Base-by-base conservation (phyloP, 1,284 basidiomycete genomes). In the Ceratobasidium sp. region DNA sequence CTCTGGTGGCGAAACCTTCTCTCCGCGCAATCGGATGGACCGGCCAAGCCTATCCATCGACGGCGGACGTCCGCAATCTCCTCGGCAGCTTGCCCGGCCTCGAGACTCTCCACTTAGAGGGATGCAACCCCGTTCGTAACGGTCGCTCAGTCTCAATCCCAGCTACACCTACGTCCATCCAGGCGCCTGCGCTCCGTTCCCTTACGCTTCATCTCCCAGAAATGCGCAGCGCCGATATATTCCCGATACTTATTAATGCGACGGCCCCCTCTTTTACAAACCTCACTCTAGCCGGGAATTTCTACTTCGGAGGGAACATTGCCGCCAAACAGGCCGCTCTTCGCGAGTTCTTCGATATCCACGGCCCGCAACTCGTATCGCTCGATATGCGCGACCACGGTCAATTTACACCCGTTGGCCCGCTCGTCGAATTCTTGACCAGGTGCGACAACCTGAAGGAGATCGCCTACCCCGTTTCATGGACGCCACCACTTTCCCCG, bases 221-320 rank as follows among this genome's bases (percentile, higher is more conserved):
- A 29, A 71, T 71, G 54, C 67, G 67, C 27, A 54, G 67, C 9
- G 67, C 54, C 41, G 67, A 59, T 41, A 59, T 50, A 24, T 59
- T 71, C 24, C 67, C 67, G 44, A 24, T 71, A 15, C 41, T 71
- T 11, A 56, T 50, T 11, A 71, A 36, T 14, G 67, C 67, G 14
- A 44, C 22, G 8, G n/a, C 48, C 6, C 67, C 67, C 14, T 71
- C 67, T 17, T 54, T 71, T 19, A 48, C 67, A 11, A 53, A 71
- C 41, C 67, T 71, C 19, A 45, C 54, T 17, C 27, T 71, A 19
- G 31, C 57, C 14, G 67, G 67, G 17, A 71, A 54, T 41, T 54
- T 71, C 41, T 56, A 71, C n/a, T 71, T 71, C 27, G 67, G 67
- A 22, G 67, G 67, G 22, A 59, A 71, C 17, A 56, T 71, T n/a